These are phyloP conservation scores for Thraustotheca clavata DNA, from an alignment of 352 stramenopile genomes.

Conservation along the genomic window DNA sequence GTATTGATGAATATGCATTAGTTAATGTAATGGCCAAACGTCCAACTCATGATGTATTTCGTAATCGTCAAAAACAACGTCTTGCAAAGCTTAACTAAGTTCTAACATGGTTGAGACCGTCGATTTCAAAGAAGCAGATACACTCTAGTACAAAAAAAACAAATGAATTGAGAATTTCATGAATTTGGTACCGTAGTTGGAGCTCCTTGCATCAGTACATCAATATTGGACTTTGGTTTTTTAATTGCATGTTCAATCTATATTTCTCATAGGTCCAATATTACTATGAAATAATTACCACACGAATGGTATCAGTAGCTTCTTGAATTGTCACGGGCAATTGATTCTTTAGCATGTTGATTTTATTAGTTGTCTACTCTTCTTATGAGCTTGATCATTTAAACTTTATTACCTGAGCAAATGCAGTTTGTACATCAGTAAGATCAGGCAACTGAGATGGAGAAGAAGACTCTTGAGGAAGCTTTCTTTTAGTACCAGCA, in stretches of 20 bases:
- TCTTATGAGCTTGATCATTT: not conserved
- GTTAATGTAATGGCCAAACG: conserved; percentile 60
- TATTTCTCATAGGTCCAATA: not conserved
- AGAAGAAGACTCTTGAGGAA: not conserved
- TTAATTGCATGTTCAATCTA: conserved; percentile 19
- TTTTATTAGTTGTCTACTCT: conserved; percentile 11
- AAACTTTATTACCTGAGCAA: not conserved
- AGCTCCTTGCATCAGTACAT: conserved; percentile 7
- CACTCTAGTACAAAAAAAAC: not conserved
- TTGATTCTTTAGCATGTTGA: conserved; percentile 4
- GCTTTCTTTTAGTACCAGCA: not conserved
- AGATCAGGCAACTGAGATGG: not conserved
- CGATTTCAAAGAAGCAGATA: conserved; percentile 1
- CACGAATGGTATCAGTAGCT: conserved; percentile 10
- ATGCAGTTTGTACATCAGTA: conserved; percentile 10
- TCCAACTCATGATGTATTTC: conserved; percentile 78
- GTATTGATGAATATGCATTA: too few relatives aligned
- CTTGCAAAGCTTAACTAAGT: conserved; percentile 65
- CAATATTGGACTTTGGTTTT: conserved; percentile 1
- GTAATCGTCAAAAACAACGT: conserved; percentile 77
- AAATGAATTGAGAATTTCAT: too few relatives aligned
- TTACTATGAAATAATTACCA: not conserved
- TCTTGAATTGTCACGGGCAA: conserved; percentile 19
- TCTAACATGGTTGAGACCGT: not conserved
- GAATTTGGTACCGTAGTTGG: not conserved